Percentiles rank a stretch among this genome's conserved stretches.
phyloP scores from a whole-genome alignment of 441 rosid genomes.

The Gossypium trilobum region DNA sequence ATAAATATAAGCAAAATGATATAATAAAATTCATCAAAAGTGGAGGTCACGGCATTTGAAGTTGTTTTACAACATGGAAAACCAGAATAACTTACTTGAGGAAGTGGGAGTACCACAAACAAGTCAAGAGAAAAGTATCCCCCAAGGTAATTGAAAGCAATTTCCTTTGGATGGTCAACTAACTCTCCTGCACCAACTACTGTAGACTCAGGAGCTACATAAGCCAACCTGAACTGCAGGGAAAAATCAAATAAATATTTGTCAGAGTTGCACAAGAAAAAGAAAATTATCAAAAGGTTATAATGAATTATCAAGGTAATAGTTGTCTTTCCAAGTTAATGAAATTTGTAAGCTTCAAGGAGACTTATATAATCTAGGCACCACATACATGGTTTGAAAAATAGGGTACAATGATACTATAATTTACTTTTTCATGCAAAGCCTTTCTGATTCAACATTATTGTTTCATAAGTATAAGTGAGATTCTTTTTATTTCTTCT shows the following conservation, averaged over 20 bases:
- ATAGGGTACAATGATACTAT: background rate
- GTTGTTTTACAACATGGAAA: constrained; percentile 2
- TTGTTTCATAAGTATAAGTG: background rate
- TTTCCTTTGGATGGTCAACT: constrained; percentile 71
- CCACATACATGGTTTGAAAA: background rate
- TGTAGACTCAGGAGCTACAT: constrained; percentile 66
- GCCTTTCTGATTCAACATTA: background rate
- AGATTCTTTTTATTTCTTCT: background rate
- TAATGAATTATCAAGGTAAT: background rate
- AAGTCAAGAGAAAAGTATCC: constrained; percentile 55
- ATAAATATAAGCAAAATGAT: constrained; percentile 1
- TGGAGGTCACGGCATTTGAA: background rate
- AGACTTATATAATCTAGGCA: background rate
- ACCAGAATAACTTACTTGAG: constrained; percentile 48
- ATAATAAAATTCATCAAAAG: background rate
- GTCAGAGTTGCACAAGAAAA: background rate
- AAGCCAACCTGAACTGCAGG: constrained; percentile 74
- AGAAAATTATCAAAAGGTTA: background rate
- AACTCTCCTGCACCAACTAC: constrained; percentile 87
- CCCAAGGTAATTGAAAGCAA: constrained; percentile 51
- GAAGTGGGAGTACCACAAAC: constrained; percentile 66
- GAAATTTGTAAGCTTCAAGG: background rate
- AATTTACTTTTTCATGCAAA: background rate
- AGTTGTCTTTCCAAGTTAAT: background rate
- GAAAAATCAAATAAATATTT: constrained; percentile 2